Base-by-base conservation (phyloP, 139 green algal species). In the Mesotaenium endlicherianum region DNA sequence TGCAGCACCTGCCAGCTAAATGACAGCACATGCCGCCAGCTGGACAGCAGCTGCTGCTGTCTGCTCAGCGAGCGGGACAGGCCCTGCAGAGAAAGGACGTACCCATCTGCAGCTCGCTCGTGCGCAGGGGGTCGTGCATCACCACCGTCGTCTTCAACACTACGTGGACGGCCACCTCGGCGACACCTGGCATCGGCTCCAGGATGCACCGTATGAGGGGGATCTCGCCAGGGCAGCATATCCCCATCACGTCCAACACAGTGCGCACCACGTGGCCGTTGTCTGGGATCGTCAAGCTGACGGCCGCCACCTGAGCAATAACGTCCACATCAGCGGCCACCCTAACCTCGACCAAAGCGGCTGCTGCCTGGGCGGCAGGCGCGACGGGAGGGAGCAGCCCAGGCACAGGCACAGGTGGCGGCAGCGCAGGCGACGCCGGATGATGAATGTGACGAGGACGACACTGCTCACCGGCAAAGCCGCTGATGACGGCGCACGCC, bases 161-260 rank as follows among this genome's bases (percentile, higher is more conserved):
- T 1, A 94, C 89, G 1, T 82, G 68, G 1, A 96, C 90, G 38
- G 92, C 78, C 0, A 93, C 87, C 40, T 88, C 49, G 16, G 55
- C 8, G 30, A 95, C 90, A 20, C 92, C 92, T 2, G 90, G 85
- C 45, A 94, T 45, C n/a, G 30, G 41, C 2, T 80, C 53, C 26
- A 95, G 81, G 36, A 92, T 86, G 50, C 58, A 76, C 42, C 93
- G 72, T 41, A 94, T 91, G 3, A 95, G 72, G 3, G 87, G 85
- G 31, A 90, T 68, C 77, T 95, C 92, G 38, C 86, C 86, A 0
- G 92, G 92, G 82, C 92, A 95, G 88, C 92, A 95, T 44, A 95
- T 92, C 41, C 89, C 92, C 1, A 82, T 70, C 8, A 89, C 87
- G n/a, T 85, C 41, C 72, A 87, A 36, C 44, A 83, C 72, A 6